Evolutionary conservation across 2,329 filamentous ascomycete genomes (phyloP).

Genomic region (Talaromyces sp.): DNA sequence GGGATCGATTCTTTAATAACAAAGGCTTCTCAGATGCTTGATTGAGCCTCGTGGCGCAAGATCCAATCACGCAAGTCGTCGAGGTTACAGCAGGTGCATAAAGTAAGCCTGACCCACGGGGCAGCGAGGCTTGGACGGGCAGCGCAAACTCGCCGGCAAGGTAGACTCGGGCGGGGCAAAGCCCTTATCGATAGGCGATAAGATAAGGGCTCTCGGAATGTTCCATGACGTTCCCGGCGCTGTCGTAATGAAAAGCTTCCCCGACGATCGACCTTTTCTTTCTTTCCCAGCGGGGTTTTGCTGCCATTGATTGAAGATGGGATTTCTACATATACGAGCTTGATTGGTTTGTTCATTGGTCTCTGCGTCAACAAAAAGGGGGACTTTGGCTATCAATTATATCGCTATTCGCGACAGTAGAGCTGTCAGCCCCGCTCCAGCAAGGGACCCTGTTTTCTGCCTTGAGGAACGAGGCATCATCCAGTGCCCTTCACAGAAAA

Average conservation of each 20-base stretch:
- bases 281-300: not conserved
- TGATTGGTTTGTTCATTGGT: not conserved
- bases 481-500: not conserved
- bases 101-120: not conserved
- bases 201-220: not conserved
- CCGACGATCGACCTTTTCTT: not conserved
- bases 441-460: not conserved
- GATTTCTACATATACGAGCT: not conserved
- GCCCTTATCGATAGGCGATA: not conserved
- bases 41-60: not conserved
- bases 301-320: not conserved
- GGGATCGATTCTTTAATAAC: not conserved
- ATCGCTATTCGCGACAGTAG: not conserved
- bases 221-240: slow-evolving; percentile 6
- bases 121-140: not conserved
- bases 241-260: not conserved
- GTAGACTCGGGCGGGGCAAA: not conserved
- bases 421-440: not conserved
- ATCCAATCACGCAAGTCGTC: not conserved
- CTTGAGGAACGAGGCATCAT: not conserved
- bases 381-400: not conserved
- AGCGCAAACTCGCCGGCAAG: not conserved
- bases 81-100: not conserved
- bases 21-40: not conserved
- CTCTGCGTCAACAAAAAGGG: not conserved